Evolutionary conservation across 169 alveolate genomes (phyloP), one percentile per base, ranked within the genome.

Genomic region (Neospora caninum): DNA sequence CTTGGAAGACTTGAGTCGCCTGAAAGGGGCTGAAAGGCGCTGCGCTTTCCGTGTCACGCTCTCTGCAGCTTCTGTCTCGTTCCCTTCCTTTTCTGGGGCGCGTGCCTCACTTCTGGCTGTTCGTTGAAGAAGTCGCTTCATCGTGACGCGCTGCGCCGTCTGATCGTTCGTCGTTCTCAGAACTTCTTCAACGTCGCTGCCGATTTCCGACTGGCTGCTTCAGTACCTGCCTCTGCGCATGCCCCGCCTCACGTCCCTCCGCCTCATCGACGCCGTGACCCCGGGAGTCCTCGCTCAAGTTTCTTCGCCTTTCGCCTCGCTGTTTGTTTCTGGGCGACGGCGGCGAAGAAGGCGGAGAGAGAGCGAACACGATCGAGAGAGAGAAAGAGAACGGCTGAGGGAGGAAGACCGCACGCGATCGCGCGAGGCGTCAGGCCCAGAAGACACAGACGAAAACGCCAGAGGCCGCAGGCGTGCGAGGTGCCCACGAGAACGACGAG

Each of bases 181-280:
- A 25, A 82, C 89, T 7, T 82, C 69, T 9, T 42, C 89, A 0
- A 82, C 69, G 38, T 41, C 69, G 25, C 41, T 82, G 89, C 43
- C n/a, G 10, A 82, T 82, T 27, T 82, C 89, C 27, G 89, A 82
- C 41, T 43, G 89, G 53, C 89, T 82, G 4, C 89, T 82, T 18
- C 89, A 82, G 67, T 82, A 42, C 38, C 20, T 82, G 43, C 89
- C 89, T 6, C 89, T 49, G 38, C 89, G 89, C 69, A 38, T 82
- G 89, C 89, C 89, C 25, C 34, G 25, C 67, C 64, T 82, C 25
- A 82, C 89, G 4, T 82, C 89, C 7, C 89, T 82, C n/a, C 89
- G 89, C 31, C 89, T 82, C 25, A 36, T 82, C 4, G 89, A 82
- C 89, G 64, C 43, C 0, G 89, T 82, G 54, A 82, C 89, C 10